Conservation (phyloP, 2,329 filamentous ascomycete genomes). For the Ophiocordyceps camponoti-saundersi region DNA sequence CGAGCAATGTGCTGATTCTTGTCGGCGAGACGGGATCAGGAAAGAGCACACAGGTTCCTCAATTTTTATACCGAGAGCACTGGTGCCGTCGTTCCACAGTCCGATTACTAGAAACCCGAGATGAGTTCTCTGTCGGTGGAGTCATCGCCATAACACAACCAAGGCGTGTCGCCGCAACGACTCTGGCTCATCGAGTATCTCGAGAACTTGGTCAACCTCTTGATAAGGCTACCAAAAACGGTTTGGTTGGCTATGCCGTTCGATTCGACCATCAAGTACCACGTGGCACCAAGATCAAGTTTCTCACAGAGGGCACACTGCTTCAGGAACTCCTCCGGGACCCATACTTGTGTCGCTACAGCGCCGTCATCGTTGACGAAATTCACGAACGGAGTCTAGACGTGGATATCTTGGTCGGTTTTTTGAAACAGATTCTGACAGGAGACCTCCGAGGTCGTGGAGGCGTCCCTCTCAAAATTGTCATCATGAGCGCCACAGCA, state of each 20-base stretch:
- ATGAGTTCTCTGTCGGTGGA: conserved; percentile 45
- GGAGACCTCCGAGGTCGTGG: conserved; percentile 46
- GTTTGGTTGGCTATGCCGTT: conserved; percentile 76
- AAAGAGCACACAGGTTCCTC: conserved; percentile 92
- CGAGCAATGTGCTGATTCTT: conserved; percentile 62
- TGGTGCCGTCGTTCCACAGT: conserved; percentile 57
- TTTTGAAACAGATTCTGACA: conserved; percentile 61
- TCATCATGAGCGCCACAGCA: conserved; percentile 94
- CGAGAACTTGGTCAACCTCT: conserved; percentile 50
- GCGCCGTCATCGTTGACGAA: conserved; percentile 83
- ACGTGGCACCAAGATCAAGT: conserved; percentile 77
- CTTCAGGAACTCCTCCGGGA: conserved; percentile 86
- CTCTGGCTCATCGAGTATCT: conserved; percentile 73
- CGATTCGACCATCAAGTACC: conserved; percentile 81
- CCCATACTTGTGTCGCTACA: conserved; percentile 68
- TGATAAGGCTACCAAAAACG: conserved; percentile 19
- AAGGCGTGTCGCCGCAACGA: conserved; percentile 82
- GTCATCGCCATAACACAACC: conserved; percentile 91
- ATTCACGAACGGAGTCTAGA: conserved; percentile 94
- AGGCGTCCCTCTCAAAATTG: conserved; percentile 64
- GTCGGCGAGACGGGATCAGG: conserved; percentile 92
- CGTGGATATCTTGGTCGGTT: conserved; percentile 79
- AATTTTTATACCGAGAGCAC: conserved; percentile 62
- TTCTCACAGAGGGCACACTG: conserved; percentile 89
- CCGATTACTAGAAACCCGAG: conserved; percentile 20